phyloP scores from a whole-genome alignment of 306 rosid species.

The Fragaria ananassa region DNA sequence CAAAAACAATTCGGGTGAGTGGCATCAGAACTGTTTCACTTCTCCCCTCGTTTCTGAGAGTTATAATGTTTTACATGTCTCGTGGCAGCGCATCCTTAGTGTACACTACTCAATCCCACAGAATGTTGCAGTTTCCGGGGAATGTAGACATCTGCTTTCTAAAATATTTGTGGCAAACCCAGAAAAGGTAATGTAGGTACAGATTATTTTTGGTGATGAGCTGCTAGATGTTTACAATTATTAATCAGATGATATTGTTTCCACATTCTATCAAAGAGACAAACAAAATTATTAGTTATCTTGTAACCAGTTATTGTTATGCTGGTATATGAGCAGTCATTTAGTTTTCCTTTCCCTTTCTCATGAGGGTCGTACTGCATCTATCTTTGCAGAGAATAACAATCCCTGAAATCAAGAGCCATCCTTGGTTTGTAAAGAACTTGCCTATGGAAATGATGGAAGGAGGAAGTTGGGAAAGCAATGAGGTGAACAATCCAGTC shows the following conservation, averaged over 20 bases:
- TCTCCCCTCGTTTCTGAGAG: conserved; percentile 12
- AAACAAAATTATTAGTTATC: background rate
- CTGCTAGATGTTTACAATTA: background rate
- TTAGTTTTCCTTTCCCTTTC: background rate
- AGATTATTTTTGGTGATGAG: conserved; percentile 5
- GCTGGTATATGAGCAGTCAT: background rate
- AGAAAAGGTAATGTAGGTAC: conserved; percentile 47
- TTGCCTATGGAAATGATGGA: conserved; percentile 66
- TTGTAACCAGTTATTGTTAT: background rate
- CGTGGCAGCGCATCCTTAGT: conserved; percentile 64
- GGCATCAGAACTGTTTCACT: conserved; percentile 3
- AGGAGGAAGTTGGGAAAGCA: conserved; percentile 65
- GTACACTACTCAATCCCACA: conserved; percentile 68
- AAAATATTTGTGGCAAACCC: conserved; percentile 72
- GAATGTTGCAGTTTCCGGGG: conserved; percentile 52
- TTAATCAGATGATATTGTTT: background rate
- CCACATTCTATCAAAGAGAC: background rate
- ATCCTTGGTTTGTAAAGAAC: conserved; percentile 78
- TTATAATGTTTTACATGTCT: conserved; percentile 14
- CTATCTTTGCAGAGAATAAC: conserved; percentile 63
- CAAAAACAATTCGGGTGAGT: conserved; percentile 63
- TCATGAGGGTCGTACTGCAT: conserved; percentile 2
- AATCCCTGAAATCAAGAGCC: conserved; percentile 59
- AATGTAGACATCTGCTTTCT: conserved; percentile 67
- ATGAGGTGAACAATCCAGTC: conserved; percentile 58